phyloP scores from a whole-genome alignment of 2,329 filamentous ascomycete species.

The Leptodontidium sp. region DNA sequence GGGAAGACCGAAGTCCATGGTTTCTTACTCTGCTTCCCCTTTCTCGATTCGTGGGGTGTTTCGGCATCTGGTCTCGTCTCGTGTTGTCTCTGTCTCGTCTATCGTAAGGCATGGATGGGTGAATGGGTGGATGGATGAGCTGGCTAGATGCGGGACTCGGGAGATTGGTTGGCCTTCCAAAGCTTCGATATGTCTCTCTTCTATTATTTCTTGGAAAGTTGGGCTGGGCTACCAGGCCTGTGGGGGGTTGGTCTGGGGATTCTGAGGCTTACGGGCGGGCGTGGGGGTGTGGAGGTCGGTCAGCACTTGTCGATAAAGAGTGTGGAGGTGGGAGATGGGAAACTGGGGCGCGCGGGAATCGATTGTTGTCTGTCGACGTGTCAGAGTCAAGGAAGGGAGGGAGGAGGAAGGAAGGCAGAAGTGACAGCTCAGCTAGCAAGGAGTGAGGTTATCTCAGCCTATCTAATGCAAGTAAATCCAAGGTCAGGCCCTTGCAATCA shows the following conservation, averaged over 20 bases:
- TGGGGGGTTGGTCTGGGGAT: slow-evolving; percentile 17
- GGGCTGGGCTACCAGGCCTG: not conserved
- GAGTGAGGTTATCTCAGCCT: not conserved
- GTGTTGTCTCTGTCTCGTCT: not conserved
- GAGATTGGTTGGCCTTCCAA: slow-evolving; percentile 2
- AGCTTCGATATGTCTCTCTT: slow-evolving; percentile 3
- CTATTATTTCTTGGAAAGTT: not conserved
- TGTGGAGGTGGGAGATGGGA: slow-evolving; percentile 13
- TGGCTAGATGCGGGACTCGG: slow-evolving; percentile 1
- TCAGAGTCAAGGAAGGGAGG: not conserved
- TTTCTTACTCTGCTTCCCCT: slow-evolving; percentile 5
- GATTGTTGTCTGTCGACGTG: not conserved
- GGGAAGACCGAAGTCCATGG: not conserved
- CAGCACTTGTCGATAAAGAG: slow-evolving; percentile 7
- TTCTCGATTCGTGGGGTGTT: slow-evolving; percentile 18
- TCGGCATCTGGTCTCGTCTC: not conserved
- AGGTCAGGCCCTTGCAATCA: not conserved
- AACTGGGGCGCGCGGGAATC: not conserved
- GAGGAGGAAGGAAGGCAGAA: not conserved
- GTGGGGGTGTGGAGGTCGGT: slow-evolving; percentile 15
- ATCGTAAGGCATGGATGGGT: not conserved
- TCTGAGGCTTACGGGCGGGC: slow-evolving; percentile 10
- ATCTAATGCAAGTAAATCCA: not conserved
- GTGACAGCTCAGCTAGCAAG: slow-evolving; percentile 11
- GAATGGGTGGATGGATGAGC: not conserved